Evolutionary conservation across 768 basidiomycete species (phyloP), one percentile per base, ranked within the genome.

Genomic region (Erythrobasidium yunnanense): DNA sequence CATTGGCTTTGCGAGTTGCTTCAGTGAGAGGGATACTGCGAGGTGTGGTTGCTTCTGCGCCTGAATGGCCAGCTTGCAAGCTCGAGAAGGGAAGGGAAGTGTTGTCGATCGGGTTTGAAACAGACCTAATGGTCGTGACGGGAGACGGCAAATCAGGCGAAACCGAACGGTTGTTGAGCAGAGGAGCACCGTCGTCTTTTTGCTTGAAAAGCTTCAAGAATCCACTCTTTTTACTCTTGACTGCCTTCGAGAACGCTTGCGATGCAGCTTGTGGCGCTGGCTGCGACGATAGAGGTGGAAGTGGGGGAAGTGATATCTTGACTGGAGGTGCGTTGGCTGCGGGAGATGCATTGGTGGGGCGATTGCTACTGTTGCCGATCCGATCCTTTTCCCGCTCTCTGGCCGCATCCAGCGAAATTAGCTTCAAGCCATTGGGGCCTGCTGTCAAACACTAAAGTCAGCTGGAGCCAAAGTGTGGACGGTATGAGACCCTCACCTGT

Each of bases 171-270:
- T 27, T 27, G 4, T 30, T 18, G 32, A 49, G 45, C 18, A 49
- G 25, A 11, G 60, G 32, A 27, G 42, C 32, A 18, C 30, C 32
- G 32, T 32, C 60, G 11, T 63, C 60, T n/a, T 51, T 49, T 5
- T 2, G 17, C 30, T 63, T 63, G 60, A 63, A 63, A 18, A 63
- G 60, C 30, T 63, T 63, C 47, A 63, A 35, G 60, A 63, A 63
- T 29, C 60, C 60, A 32, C 60, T 63, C 60, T 63, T 63, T 27
- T 51, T 63, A 3, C 5, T 63, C 30, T 63, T 63, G 18, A 63
- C 29, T 63, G 60, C 49, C 60, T 63, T 63, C 27, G 60, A 15
- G 13, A n/a, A n/a, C n/a, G n/a, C n/a, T n/a, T n/a, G n/a, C n/a
- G 5, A 38, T 8, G 56, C 35, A 45, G 56, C 35, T 22, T 8